phyloP scores from a whole-genome alignment of 106 monocot species.

The Dendrobium catenatum region DNA sequence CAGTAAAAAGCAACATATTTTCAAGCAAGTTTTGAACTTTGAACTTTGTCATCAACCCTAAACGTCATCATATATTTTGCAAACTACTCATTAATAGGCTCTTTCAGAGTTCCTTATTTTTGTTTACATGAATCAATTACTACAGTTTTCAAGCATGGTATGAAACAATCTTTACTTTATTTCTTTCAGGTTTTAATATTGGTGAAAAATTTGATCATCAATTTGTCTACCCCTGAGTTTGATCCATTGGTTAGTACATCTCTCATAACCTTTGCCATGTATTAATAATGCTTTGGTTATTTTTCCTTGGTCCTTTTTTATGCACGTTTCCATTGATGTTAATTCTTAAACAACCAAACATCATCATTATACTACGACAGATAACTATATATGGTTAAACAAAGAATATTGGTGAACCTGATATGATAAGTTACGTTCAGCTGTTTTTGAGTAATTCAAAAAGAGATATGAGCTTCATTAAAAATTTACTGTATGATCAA shows the following conservation, averaged over 20 bases:
- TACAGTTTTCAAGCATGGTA: neutral
- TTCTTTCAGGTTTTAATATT: constrained; percentile 20
- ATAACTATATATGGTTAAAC: neutral
- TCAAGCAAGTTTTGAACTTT: neutral
- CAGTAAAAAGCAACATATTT: neutral
- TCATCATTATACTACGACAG: neutral
- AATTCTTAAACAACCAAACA: neutral
- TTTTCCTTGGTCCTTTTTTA: neutral
- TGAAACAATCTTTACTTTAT: neutral
- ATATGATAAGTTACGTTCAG: neutral
- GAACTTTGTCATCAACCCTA: neutral
- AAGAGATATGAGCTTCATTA: too few relatives aligned
- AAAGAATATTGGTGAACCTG: neutral
- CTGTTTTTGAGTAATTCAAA: too few relatives aligned
- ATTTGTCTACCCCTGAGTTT: constrained; percentile 21
- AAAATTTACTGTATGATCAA: too few relatives aligned
- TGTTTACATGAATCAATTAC: neutral
- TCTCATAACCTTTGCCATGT: neutral
- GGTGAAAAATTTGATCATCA: constrained; percentile 26
- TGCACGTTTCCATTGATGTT: constrained; percentile 3
- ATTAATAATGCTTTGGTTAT: neutral
- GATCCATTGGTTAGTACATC: constrained; percentile 22
- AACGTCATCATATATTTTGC: neutral
- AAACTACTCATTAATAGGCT: neutral
- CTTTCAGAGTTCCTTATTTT: neutral